Conservation (phyloP, 2,329 filamentous ascomycete genomes). For the Alternaria triticina region DNA sequence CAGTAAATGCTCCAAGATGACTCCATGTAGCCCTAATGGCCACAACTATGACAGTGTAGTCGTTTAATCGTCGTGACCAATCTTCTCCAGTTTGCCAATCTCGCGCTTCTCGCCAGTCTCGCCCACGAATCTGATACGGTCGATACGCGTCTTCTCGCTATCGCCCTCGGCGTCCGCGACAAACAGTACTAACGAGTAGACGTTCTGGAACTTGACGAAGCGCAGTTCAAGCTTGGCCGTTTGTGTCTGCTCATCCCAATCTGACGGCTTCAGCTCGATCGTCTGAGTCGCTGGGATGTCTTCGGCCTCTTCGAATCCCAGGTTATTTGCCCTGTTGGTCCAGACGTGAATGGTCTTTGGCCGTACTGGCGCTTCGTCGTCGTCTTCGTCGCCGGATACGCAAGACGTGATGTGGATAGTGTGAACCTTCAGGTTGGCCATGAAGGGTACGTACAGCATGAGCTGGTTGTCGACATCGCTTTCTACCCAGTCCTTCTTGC, state of each 20-base stretch:
- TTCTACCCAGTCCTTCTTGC: conserved; percentile 81
- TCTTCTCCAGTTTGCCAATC: conserved; percentile 94
- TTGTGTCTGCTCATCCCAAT: conserved; percentile 70
- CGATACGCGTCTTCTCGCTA: conserved; percentile 83
- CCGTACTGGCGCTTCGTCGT: conserved; percentile 78
- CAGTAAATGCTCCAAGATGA: neutral
- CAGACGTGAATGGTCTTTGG: conserved; percentile 86
- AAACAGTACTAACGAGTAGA: conserved; percentile 85
- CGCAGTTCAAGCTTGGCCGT: conserved; percentile 68
- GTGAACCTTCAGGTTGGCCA: conserved; percentile 86
- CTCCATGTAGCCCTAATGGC: neutral
- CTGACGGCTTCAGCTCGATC: conserved; percentile 73
- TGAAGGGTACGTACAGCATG: conserved; percentile 90
- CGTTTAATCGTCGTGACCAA: conserved; percentile 69
- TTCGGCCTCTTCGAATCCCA: conserved; percentile 95
- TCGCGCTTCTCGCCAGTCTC: conserved; percentile 91
- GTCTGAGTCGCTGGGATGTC: conserved; percentile 81
- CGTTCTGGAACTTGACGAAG: conserved; percentile 97
- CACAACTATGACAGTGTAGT: neutral
- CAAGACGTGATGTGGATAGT: conserved; percentile 85
- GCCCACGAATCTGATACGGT: conserved; percentile 80
- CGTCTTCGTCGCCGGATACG: conserved; percentile 64
- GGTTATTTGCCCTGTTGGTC: conserved; percentile 84
- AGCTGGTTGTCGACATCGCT: conserved; percentile 97
- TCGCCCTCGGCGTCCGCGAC: conserved; percentile 82